phyloP scores from a whole-genome alignment of 2,329 filamentous ascomycete species.

The Lecanicillium sp. region DNA sequence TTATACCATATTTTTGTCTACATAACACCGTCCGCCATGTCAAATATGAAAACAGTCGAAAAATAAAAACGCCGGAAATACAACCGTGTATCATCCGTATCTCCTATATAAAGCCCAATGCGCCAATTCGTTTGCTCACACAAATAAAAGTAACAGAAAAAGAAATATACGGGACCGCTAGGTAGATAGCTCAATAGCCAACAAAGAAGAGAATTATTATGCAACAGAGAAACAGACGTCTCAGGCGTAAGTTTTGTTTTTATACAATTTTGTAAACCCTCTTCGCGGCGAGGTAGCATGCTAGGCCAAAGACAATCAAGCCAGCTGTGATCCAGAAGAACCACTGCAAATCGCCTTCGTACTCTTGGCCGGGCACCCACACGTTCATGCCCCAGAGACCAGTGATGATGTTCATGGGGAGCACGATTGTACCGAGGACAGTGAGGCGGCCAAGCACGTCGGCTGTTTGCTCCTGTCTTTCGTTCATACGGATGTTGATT shows the following conservation, averaged over 20 bases:
- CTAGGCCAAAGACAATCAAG: slow-evolving; percentile 68
- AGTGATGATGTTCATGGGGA: slow-evolving; percentile 98
- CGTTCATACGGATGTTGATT: slow-evolving; percentile 98
- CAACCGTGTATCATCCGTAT: too few species aligned
- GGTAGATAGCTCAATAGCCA: too few species aligned
- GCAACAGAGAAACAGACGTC: too few species aligned
- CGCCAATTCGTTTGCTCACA: too few species aligned
- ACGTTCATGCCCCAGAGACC: slow-evolving; percentile 99
- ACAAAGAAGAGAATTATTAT: too few species aligned
- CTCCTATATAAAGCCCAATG: too few species aligned
- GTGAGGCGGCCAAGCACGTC: slow-evolving; percentile 93
- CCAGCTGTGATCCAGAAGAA: slow-evolving; percentile 69
- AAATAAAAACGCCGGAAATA: too few species aligned
- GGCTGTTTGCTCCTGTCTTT: slow-evolving; percentile 89
- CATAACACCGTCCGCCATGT: too few species aligned
- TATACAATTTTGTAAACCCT: slow-evolving; percentile 69
- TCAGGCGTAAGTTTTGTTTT: neutral
- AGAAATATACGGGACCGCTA: too few species aligned
- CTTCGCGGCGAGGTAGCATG: slow-evolving; percentile 76
- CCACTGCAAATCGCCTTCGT: slow-evolving; percentile 67
- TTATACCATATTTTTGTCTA: too few species aligned
- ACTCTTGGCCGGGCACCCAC: slow-evolving; percentile 84
- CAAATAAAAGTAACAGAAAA: too few species aligned
- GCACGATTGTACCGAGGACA: slow-evolving; percentile 89
- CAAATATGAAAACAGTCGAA: too few species aligned